Percentiles rank a stretch among this genome's conserved stretches.
Conservation (phyloP, 2,329 filamentous ascomycete genomes). For the Massarina eburnea region DNA sequence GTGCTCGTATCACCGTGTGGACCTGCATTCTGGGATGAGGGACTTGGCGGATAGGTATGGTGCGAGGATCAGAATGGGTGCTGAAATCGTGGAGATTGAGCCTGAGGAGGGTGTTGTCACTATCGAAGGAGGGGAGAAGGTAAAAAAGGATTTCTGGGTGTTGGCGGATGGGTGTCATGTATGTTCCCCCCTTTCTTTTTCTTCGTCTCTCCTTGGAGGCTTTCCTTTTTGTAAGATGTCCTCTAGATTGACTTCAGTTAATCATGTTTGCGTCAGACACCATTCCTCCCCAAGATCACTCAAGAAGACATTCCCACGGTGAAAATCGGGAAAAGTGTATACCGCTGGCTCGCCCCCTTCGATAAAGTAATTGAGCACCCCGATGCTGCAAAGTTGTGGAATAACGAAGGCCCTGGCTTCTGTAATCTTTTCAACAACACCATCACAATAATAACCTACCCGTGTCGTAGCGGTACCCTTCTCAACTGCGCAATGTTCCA, state of each 20-base stretch:
- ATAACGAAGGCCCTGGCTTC: conserved; percentile 8
- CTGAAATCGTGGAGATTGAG: conserved; percentile 26
- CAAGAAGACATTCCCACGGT: conserved; percentile 8
- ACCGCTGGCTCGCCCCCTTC: conserved; percentile 15
- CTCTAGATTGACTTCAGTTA: background rate
- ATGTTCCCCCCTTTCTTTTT: background rate
- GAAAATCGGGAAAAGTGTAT: conserved; percentile 15
- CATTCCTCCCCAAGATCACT: conserved; percentile 10
- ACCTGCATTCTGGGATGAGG: conserved; percentile 14
- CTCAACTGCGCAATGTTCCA: conserved; percentile 20
- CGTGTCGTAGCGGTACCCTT: conserved; percentile 9
- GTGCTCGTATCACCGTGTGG: conserved; percentile 16
- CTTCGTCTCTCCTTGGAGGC: no score
- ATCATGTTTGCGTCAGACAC: conserved; percentile 2
- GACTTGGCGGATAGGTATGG: conserved; percentile 10
- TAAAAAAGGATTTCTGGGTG: conserved; percentile 13
- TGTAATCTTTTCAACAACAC: conserved; percentile 5
- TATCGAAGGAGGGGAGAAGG: conserved; percentile 12
- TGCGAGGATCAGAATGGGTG: conserved; percentile 8
- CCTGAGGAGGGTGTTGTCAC: conserved; percentile 22
- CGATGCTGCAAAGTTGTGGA: conserved; percentile 6
- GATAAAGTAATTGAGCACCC: conserved; percentile 9
- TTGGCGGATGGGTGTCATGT: conserved; percentile 18
- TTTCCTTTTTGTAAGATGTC: background rate
- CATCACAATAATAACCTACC: conserved; percentile 15